Base-by-base conservation (phyloP, 2,329 filamentous ascomycete species). In the Chrysoporthe austroafricana region DNA sequence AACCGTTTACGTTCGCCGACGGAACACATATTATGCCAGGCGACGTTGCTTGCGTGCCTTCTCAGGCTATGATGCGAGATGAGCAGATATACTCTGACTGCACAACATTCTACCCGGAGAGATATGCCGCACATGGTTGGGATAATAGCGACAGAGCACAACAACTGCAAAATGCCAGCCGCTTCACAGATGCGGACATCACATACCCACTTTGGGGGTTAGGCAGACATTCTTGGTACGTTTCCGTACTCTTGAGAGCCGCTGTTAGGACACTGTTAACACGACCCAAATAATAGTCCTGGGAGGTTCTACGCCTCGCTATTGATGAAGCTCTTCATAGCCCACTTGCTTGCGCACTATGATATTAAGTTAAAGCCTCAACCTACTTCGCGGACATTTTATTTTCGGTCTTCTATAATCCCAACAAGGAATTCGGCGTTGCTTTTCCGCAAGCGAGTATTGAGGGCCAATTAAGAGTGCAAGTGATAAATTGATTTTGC, bases 401-500 rank as follows among this genome's bases (percentile, higher is more conserved):
- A 39, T 9, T 39, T 39, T 39, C 36, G 8, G 36, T 39, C 36
- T 39, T 39, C 36, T 39, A 39, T 39, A 5, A 39, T 39, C 36
- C 36, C 36, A 6, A 56, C 4, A 56, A 6, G n/a, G 36, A 39
- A 76, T 83, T 56, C 70, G 26, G 26, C 26, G 26, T 26, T 26
- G 26, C 26, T 26, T 26, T 26, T 26, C 26, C 26, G 26, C 26
- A 26, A 26, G 26, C 26, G 26, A 26, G 26, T 26, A 26, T 26
- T 26, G 26, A 26, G 26, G 26, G 26, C 26, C 26, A 26, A 26
- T 26, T 26, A 26, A 26, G 26, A 26, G 26, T 26, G 26, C 26
- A 26, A 26, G 26, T 26, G 26, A 26, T 26, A 26, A 26, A 26
- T 26, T 26, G 26, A 26, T 26, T 26, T 26, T 26, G 26, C 26